Evolutionary conservation across 805 yeast genomes (phyloP).

Genomic region (Cephaloascus albidus): DNA sequence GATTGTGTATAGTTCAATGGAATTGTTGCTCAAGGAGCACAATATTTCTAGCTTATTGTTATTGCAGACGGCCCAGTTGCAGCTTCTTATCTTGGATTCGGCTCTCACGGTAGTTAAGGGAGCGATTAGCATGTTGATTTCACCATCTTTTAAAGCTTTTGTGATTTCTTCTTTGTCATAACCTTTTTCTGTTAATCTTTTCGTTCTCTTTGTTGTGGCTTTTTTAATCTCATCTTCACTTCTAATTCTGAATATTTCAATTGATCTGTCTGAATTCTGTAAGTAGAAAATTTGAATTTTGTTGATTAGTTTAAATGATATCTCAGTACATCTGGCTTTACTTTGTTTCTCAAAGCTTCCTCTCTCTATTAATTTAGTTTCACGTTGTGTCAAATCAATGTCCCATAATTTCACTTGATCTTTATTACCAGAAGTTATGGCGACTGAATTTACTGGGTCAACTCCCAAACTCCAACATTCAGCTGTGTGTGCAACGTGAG

Average conservation of each 20-base stretch:
- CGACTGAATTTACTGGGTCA: constrained; percentile 26
- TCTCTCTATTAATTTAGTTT: constrained; percentile 41
- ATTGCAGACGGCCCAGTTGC: constrained; percentile 47
- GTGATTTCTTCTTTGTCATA: constrained; percentile 44
- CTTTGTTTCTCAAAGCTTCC: constrained; percentile 73
- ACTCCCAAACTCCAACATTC: constrained; percentile 85
- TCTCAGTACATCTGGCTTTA: constrained; percentile 56
- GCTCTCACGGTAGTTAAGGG: constrained; percentile 65
- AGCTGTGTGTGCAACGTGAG: constrained; percentile 87
- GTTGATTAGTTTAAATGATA: constrained; percentile 37
- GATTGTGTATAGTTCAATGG: constrained; percentile 59
- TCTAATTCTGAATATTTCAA: constrained; percentile 75
- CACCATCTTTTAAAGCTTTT: constrained; percentile 27
- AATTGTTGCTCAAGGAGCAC: constrained; percentile 61
- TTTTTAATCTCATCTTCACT: constrained; percentile 68
- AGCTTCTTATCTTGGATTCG: constrained; percentile 50
- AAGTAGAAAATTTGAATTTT: constrained; percentile 42
- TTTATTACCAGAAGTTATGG: constrained; percentile 71
- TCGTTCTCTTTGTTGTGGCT: constrained; percentile 68
- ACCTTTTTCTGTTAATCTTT: constrained; percentile 70
- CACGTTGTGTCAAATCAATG: constrained; percentile 45
- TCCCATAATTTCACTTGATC: constrained; percentile 81
- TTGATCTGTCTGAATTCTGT: constrained; percentile 72
- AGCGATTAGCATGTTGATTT: constrained; percentile 51
- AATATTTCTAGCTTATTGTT: constrained; percentile 49